A percentile compares a stretch with the other conserved stretches of the same genome.
phyloP scores from a whole-genome alignment of 805 yeast genomes.

The Maudiozyma saulgeensis region DNA sequence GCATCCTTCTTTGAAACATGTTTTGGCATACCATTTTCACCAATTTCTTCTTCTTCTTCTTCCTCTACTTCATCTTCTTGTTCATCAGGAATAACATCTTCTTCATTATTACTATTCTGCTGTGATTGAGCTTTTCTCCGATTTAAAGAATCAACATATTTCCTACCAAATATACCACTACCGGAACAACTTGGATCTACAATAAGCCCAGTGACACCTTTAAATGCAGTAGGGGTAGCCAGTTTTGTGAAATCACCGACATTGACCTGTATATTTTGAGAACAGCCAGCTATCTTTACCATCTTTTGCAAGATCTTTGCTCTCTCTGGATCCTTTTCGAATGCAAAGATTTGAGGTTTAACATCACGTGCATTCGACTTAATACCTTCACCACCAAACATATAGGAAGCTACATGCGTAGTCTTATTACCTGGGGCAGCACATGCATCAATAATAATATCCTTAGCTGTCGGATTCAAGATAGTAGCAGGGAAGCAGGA shows the following conservation, averaged over 20 bases:
- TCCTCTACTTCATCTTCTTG: slow-evolving; percentile 20
- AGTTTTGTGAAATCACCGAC: slow-evolving; percentile 39
- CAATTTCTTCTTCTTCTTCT: slow-evolving; percentile 36
- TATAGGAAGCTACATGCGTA: slow-evolving; percentile 56
- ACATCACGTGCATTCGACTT: background rate
- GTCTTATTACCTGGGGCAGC: slow-evolving; percentile 99
- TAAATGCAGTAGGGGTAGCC: slow-evolving; percentile 42
- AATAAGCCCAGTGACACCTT: slow-evolving; percentile 64
- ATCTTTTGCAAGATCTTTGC: slow-evolving; percentile 62
- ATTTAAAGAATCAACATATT: slow-evolving; percentile 40
- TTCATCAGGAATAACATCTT: slow-evolving; percentile 5
- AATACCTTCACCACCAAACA: slow-evolving; percentile 8
- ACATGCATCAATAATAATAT: slow-evolving; percentile 77
- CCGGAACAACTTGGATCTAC: slow-evolving; percentile 99
- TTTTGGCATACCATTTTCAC: slow-evolving; percentile 25
- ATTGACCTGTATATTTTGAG: slow-evolving; percentile 35
- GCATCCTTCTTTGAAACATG: slow-evolving; percentile 34
- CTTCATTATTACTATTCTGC: slow-evolving; percentile 2
- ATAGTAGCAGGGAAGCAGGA: slow-evolving; percentile 94
- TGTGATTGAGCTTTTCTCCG: slow-evolving; percentile 14
- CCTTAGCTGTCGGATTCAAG: slow-evolving; percentile 51
- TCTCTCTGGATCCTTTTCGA: slow-evolving; percentile 74
- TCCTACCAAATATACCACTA: slow-evolving; percentile 92
- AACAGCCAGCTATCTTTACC: slow-evolving; percentile 70
- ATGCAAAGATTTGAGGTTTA: slow-evolving; percentile 51